A percentile compares a stretch with the other conserved stretches of the same genome.
phyloP scores from a whole-genome alignment of 306 rosid genomes.

The Vicia villosa region DNA sequence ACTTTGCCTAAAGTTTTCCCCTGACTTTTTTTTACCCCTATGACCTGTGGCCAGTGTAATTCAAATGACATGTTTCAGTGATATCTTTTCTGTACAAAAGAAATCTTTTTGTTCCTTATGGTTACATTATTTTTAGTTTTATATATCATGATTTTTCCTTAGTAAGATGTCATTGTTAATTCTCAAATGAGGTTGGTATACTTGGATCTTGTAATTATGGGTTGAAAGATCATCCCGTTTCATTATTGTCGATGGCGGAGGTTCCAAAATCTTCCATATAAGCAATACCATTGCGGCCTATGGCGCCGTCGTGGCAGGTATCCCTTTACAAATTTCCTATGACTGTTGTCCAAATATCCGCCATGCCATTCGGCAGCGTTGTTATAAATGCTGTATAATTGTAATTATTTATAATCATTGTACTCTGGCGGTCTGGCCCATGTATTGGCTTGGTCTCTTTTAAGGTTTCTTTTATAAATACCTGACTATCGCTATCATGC shows the following conservation, averaged over 20 bases:
- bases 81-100: neutral
- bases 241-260: neutral
- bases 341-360: neutral
- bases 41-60: constrained; percentile 9
- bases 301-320: neutral
- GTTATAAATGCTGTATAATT: no score
- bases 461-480: constrained; percentile 15
- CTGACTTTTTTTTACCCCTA: neutral
- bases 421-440: no score
- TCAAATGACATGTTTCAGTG: neutral
- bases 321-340: neutral
- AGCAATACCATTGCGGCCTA: neutral
- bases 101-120: constrained; percentile 14
- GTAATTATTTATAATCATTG: no score
- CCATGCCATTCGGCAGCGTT: neutral
- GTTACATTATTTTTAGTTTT: constrained; percentile 11
- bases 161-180: constrained; percentile 25
- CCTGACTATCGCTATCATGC: constrained; percentile 31
- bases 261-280: neutral
- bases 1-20: neutral
- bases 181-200: constrained; percentile 21
- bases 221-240: constrained; percentile 17
- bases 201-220: constrained; percentile 12
- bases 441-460: constrained; percentile 12
- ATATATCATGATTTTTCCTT: constrained; percentile 23